Evolutionary conservation across 257 asterid genomes (phyloP), one percentile per base, ranked within the genome.

Genomic region (Orobanche coerulescens): DNA sequence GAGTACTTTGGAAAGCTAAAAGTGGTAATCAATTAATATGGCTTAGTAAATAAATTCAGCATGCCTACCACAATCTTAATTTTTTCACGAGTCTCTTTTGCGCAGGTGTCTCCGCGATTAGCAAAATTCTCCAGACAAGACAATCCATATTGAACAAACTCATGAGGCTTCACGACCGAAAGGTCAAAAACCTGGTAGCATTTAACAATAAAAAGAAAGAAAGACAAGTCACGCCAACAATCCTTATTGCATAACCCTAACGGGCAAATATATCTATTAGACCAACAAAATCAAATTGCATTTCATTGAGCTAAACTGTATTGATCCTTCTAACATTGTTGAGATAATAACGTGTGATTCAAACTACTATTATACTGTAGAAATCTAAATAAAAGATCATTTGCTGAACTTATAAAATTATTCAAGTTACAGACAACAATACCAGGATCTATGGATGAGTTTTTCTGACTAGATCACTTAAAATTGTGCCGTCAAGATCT

Each of bases 121-220:
- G 94, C 90, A 65, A 88, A 81, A 71, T 75, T 84, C 87, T 89
- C 99, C 69, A 93, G 79, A 84, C 99, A 93, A 69, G 80, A 73
- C 79, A 93, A 70, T 61, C 99, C 99, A 68, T 86, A 83, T 72
- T 84, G 81, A 68, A 93, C 97, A 71, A 93, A 93, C 58, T 86
- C 95, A 73, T 93, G 84, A 71, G 99, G 99, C 86, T 84, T 86
- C 75, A 93, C 96, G 5, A 2, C 65, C 47, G 84, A 76, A 58
- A 93, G 95, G 81, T 93, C 99, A 67, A 86, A 93, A 71, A 93
- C 96, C 99, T 93, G 96, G 55, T 37, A 72, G 47, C 54, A 71
- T 69, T 62, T 62, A 25, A 44, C 36, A 56, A 50, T 43, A 30
- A 39, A 39, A 18, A 8, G 24, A 22, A 14, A 14, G n/a, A 22